phyloP scores from a whole-genome alignment of 768 basidiomycete genomes.

The Cubamyces lactineus region DNA sequence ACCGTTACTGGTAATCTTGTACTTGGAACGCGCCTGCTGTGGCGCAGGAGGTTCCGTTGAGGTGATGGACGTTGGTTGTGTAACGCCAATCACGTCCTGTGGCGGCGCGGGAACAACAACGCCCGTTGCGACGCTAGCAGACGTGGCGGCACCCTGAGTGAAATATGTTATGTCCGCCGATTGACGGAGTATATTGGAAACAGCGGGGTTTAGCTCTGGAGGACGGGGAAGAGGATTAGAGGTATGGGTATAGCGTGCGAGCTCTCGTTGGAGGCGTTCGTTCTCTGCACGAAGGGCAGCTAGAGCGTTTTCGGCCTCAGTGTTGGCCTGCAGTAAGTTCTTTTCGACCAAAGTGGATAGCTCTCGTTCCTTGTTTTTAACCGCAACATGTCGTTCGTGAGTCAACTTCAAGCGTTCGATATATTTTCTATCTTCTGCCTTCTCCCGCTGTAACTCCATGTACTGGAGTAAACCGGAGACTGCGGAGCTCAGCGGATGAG shows the following conservation, averaged over 20 bases:
- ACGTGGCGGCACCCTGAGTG: background rate
- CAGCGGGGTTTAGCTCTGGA: slow-evolving; percentile 14
- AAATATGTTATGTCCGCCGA: background rate
- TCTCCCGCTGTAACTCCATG: slow-evolving; percentile 38
- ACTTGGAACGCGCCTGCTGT: background rate
- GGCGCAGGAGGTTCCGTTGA: background rate
- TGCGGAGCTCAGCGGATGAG: slow-evolving; percentile 37
- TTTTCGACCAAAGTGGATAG: slow-evolving; percentile 25
- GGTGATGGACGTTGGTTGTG: background rate
- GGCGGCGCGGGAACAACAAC: background rate
- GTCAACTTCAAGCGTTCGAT: slow-evolving; percentile 20
- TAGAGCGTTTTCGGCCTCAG: slow-evolving; percentile 1
- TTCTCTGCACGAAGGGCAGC: slow-evolving; percentile 5
- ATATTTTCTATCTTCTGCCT: slow-evolving; percentile 5
- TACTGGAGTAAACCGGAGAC: slow-evolving; percentile 43
- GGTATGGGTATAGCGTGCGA: slow-evolving; percentile 14
- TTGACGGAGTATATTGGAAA: slow-evolving; percentile 8
- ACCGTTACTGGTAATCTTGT: background rate
- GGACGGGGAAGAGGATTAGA: slow-evolving; percentile 27
- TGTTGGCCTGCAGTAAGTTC: slow-evolving; percentile 18
- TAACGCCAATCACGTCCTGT: background rate
- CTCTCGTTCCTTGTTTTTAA: slow-evolving; percentile 27
- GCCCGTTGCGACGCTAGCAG: background rate
- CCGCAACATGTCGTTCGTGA: slow-evolving; percentile 20
- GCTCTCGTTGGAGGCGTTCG: slow-evolving; percentile 13